A percentile compares a stretch with the other conserved stretches of the same genome.
Evolutionary conservation across 305 asterid species (phyloP).

Genomic region (Plantago coronopus): DNA sequence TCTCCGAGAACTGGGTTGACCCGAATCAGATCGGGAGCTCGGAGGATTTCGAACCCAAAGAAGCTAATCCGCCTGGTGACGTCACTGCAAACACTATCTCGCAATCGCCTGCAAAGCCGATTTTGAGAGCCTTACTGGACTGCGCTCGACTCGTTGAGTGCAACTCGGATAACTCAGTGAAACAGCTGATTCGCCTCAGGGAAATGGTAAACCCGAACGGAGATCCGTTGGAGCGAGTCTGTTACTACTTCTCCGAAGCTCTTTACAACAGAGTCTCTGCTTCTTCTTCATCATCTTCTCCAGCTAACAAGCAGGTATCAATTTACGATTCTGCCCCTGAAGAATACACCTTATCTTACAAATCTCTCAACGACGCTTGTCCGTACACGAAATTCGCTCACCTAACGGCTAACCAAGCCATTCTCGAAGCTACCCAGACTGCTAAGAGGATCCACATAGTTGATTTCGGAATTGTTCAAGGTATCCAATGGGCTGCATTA

Average conservation of each 20-base stretch:
- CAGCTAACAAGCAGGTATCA: conserved; percentile 23
- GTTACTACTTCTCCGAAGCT: conserved; percentile 70
- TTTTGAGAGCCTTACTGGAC: conserved; percentile 53
- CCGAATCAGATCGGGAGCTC: conserved; percentile 30
- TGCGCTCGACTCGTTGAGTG: conserved; percentile 61
- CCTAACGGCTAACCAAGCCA: conserved; percentile 87
- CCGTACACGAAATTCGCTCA: conserved; percentile 89
- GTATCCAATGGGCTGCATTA: conserved; percentile 95
- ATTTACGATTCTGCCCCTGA: conserved; percentile 44
- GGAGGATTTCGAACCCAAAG: conserved; percentile 36
- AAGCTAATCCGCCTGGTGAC: conserved; percentile 11
- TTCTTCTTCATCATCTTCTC: conserved; percentile 18
- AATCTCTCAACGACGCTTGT: conserved; percentile 79
- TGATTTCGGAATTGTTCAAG: conserved; percentile 89
- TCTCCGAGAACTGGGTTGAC: conserved; percentile 34
- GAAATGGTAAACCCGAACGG: conserved; percentile 60
- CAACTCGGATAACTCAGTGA: conserved; percentile 55
- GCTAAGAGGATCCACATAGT: conserved; percentile 65
- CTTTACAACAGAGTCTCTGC: conserved; percentile 45
- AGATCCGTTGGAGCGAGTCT: conserved; percentile 68
- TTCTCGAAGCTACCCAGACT: conserved; percentile 69
- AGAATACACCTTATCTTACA: conserved; percentile 70
- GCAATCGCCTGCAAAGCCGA: conserved; percentile 40
- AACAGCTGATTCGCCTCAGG: conserved; percentile 51
- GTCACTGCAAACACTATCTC: neutral